phyloP scores from a whole-genome alignment of 495 filamentous ascomycete genomes.

The Hypoxylon intermedium region DNA sequence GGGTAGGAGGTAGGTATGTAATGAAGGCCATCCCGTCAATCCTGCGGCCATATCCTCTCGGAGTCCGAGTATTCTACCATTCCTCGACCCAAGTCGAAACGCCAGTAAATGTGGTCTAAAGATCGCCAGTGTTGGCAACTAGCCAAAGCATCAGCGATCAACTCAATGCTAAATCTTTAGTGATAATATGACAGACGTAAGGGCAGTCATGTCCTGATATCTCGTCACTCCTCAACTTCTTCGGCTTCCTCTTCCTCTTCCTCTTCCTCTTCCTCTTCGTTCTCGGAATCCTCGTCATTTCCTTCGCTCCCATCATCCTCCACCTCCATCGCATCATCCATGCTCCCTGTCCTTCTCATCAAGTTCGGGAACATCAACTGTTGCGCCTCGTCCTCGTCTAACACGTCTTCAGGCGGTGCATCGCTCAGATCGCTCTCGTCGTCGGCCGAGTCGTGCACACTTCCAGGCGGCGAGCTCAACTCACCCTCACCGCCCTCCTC shows the following conservation, averaged over 20 bases:
- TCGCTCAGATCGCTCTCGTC: constrained; percentile 85
- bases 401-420: constrained; percentile 57
- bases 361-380: constrained; percentile 56
- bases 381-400: constrained; percentile 54
- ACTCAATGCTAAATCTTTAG: too few species aligned
- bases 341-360: constrained; percentile 36
- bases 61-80: too few species aligned
- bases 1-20: too few species aligned
- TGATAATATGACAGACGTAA: neutral
- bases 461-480: constrained; percentile 58
- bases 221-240: constrained; percentile 25
- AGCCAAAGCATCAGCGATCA: too few species aligned
- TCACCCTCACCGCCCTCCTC: constrained; percentile 41
- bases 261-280: constrained; percentile 37
- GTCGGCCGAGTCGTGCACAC: constrained; percentile 76
- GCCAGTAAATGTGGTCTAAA: too few species aligned
- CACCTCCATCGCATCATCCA: constrained; percentile 38
- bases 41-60: too few species aligned
- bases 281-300: constrained; percentile 29
- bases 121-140: too few species aligned
- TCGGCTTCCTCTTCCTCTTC: too few species aligned
- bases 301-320: constrained; percentile 35
- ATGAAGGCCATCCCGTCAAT: too few species aligned
- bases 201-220: neutral
- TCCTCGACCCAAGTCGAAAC: too few species aligned